Evolutionary conservation across 305 asterid species (phyloP).

Genomic region (Solanum hybrid): DNA sequence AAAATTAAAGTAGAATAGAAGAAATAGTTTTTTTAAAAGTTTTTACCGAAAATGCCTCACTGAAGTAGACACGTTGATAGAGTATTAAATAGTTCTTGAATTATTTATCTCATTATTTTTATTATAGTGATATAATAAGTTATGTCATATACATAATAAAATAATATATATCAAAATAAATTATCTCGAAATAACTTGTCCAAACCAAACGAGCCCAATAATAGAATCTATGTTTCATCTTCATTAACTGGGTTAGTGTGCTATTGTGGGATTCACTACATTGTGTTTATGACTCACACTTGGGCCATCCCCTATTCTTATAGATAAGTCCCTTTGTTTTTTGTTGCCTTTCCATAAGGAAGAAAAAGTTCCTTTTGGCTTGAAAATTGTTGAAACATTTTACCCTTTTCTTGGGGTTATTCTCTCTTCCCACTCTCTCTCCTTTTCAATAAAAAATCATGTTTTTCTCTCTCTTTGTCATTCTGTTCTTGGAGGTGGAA

Average conservation of each 20-base stretch:
- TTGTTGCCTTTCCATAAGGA: neutral
- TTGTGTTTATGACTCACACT: neutral
- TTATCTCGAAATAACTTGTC: neutral
- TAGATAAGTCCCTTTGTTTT: neutral
- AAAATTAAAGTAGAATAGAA: neutral
- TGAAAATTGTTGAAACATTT: neutral
- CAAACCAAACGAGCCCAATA: neutral
- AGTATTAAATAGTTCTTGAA: too few species aligned
- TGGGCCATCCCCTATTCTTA: neutral
- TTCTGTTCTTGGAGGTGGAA: neutral
- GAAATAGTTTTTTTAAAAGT: neutral
- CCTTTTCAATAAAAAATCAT: neutral
- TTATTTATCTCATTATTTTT: neutral
- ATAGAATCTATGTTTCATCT: neutral
- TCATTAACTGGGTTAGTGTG: neutral
- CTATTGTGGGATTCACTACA: neutral
- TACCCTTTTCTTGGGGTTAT: neutral
- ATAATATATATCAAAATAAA: too few species aligned
- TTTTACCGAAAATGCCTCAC: neutral
- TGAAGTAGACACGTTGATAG: neutral
- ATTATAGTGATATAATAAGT: too few species aligned
- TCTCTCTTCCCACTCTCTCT: neutral
- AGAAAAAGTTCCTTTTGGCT: neutral
- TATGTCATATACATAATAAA: neutral
- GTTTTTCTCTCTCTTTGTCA: neutral